Conservation (phyloP, 2,329 filamentous ascomycete genomes). For the Penicillium sp. region DNA sequence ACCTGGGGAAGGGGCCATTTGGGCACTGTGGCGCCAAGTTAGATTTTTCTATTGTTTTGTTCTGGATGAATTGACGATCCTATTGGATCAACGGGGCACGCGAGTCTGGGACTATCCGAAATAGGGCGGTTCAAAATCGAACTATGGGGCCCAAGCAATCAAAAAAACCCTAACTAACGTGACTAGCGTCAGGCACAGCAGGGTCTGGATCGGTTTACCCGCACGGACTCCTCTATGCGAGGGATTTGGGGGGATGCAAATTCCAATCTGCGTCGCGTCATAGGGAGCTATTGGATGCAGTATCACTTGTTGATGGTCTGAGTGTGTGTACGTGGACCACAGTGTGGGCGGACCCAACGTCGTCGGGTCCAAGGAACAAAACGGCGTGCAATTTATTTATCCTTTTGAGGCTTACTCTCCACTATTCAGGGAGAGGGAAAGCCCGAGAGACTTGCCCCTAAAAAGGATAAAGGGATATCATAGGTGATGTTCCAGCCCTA, state of each 20-base stretch:
- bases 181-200: conserved; percentile 3
- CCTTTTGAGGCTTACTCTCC: background rate
- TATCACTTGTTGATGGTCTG: background rate
- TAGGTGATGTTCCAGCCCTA: background rate
- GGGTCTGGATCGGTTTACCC: conserved; percentile 4
- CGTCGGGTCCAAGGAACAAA: background rate
- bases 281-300: background rate
- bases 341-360: background rate
- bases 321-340: background rate
- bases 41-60: conserved; percentile 1
- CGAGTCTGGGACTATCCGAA: conserved; percentile 20
- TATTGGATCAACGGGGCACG: conserved; percentile 13
- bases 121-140: conserved; percentile 18
- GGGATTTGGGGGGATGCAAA: background rate
- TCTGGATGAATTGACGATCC: background rate
- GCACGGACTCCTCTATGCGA: conserved; percentile 2
- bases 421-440: background rate
- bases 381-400: background rate
- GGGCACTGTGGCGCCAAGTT: conserved; percentile 2
- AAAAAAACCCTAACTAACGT: conserved; percentile 5
- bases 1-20: conserved; percentile 14
- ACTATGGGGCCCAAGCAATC: conserved; percentile 19
- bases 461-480: background rate
- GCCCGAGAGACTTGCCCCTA: background rate
- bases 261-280: background rate